Conservation (phyloP, 495 filamentous ascomycete genomes). For the Lichenothelia convexa region DNA sequence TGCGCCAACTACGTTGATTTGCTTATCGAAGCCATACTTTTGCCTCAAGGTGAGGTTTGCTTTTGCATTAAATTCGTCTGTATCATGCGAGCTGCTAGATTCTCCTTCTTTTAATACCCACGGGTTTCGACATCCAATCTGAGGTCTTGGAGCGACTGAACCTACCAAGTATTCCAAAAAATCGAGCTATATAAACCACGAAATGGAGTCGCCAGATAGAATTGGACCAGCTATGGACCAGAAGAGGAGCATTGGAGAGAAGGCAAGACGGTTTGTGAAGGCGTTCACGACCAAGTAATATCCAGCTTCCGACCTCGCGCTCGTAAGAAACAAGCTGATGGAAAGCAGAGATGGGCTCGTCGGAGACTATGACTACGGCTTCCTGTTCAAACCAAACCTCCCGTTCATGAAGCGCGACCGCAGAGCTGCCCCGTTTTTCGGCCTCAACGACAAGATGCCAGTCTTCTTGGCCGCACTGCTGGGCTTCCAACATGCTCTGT, state of each 20-base stretch:
- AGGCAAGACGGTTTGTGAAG: slow-evolving; percentile 8
- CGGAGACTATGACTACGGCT: slow-evolving; percentile 73
- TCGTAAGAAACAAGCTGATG: background rate
- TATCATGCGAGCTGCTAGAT: no score
- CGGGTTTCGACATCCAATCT: no score
- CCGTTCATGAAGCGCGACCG: slow-evolving; percentile 59
- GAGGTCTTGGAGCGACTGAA: no score
- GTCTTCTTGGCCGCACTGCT: slow-evolving; percentile 56
- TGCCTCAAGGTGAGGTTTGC: no score
- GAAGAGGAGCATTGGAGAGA: slow-evolving; percentile 10
- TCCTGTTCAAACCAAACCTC: slow-evolving; percentile 58
- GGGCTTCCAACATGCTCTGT: slow-evolving; percentile 51
- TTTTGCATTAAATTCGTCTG: no score
- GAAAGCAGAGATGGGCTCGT: slow-evolving; percentile 48
- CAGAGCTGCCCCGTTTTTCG: slow-evolving; percentile 64
- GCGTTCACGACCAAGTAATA: slow-evolving; percentile 18
- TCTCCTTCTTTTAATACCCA: no score
- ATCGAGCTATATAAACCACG: no score
- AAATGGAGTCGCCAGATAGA: slow-evolving; percentile 14
- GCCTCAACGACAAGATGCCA: slow-evolving; percentile 67
- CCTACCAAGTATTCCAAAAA: no score
- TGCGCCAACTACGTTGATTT: no score
- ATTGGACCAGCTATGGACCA: slow-evolving; percentile 14
- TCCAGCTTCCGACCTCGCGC: background rate
- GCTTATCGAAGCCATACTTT: no score